Conservation (phyloP, 306 rosid genomes). For the Lathyrus sativus region DNA sequence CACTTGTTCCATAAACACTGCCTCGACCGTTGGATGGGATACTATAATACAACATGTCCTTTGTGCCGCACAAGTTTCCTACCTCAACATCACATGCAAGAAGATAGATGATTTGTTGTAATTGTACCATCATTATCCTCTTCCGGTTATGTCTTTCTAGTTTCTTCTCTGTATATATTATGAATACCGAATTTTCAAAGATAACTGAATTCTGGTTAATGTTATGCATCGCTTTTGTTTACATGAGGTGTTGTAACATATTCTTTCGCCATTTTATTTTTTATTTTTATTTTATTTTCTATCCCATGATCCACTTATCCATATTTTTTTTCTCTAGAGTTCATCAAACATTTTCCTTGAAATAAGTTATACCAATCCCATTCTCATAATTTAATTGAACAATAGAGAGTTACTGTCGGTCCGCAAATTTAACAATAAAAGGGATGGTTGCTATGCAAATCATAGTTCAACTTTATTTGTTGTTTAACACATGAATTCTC, state of each 20-base stretch:
- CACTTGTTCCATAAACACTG: conserved; percentile 81
- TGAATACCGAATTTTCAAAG: not conserved
- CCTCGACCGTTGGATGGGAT: conserved; percentile 91
- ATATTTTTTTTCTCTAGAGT: too few species aligned
- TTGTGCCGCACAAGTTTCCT: conserved; percentile 74
- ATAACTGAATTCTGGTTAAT: not conserved
- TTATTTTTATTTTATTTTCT: too few species aligned
- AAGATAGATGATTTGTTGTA: not conserved
- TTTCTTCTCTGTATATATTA: not conserved
- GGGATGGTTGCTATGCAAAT: too few species aligned
- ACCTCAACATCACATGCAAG: conserved; percentile 63
- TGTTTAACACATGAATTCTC: too few species aligned
- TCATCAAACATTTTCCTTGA: too few species aligned
- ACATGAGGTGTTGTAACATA: not conserved
- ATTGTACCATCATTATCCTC: conserved; percentile 39
- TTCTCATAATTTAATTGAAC: too few species aligned
- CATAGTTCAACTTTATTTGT: too few species aligned
- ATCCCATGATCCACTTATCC: too few species aligned
- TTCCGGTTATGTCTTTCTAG: conserved; percentile 44
- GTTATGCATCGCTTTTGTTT: not conserved
- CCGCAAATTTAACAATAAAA: too few species aligned
- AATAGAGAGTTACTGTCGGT: too few species aligned
- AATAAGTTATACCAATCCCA: too few species aligned
- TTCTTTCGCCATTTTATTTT: too few species aligned
- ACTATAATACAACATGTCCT: conserved; percentile 83